Evolutionary conservation across 805 yeast genomes (phyloP), one percentile per base, ranked within the genome.

Genomic region (Yamadazyma insecticola): DNA sequence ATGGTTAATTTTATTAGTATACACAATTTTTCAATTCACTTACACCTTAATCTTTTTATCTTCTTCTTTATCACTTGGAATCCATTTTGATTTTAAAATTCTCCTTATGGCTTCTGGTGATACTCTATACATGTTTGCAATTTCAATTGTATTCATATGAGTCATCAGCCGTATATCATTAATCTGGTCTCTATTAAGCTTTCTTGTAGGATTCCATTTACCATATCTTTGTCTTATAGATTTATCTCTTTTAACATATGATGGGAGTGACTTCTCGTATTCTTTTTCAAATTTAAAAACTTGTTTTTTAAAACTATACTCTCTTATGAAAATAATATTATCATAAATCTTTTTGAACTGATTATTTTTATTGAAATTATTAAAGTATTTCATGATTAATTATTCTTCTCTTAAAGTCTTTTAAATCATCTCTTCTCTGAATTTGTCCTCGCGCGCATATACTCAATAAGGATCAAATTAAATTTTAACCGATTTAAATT

Each of bases 71-170:
- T 60, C 68, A 4, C 55, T 63, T 0, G 96, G 95, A 12, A 52
- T 57, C 94, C 95, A 89, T 22, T 70, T 75, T 4, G 90, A 78
- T 50, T 76, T 78, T 41, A 89, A 51, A 13, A 89, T 86, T 40
- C 95, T 71, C 36, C 95, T 64, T 2, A 88, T 72, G 0, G 89
- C 84, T 43, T 88, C 94, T 1, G 94, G 90, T 1, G 92, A 81
- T 4, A 86, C 69, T 29, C 71, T 63, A 55, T 81, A 88, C 48
- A 70, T 71, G 19, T 70, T 62, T 0, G 87, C 81, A 5, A 89
- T 51, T 25, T 76, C 80, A 3, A 61, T 59, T 2, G 80, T 69
- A 4, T 71, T 73, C 31, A 83, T 41, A n/a, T 72, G 66, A 0
- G 96, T 96, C 39, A 64, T 55, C 33, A 69, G 60, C 33, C 83